A percentile compares a stretch with the other conserved stretches of the same genome.
These are phyloP conservation scores for Yarrowia galli DNA, from an alignment of 1,139 yeast genomes.

Conservation along the genomic window DNA sequence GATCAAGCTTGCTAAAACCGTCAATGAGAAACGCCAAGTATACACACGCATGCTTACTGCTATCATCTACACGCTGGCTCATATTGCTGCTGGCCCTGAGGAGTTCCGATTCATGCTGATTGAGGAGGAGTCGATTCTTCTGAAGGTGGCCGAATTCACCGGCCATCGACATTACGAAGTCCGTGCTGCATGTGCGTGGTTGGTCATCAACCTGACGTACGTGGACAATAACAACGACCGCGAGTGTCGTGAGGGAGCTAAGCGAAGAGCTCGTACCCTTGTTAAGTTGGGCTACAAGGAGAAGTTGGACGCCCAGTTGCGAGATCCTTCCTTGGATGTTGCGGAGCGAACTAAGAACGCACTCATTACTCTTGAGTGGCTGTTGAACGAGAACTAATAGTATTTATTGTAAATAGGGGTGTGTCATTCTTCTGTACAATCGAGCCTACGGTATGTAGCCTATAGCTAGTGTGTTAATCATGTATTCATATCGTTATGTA, in stretches of 20 bases:
- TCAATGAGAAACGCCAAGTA: slow-evolving; percentile 44
- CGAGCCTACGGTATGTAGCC: too few relatives aligned
- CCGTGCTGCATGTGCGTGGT: slow-evolving; percentile 66
- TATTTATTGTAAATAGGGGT: slow-evolving; percentile 25
- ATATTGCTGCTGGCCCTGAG: slow-evolving; percentile 64
- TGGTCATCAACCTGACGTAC: slow-evolving; percentile 66
- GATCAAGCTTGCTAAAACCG: slow-evolving; percentile 40
- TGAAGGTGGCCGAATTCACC: slow-evolving; percentile 51
- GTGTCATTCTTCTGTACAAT: neutral
- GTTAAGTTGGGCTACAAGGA: slow-evolving; percentile 55
- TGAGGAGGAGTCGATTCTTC: slow-evolving; percentile 54
- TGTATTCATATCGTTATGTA: neutral
- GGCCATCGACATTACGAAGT: slow-evolving; percentile 54
- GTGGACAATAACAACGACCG: slow-evolving; percentile 49
- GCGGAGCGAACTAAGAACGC: slow-evolving; percentile 60
- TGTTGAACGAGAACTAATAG: slow-evolving; percentile 35
- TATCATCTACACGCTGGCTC: slow-evolving; percentile 62
- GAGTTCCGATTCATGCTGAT: slow-evolving; percentile 57
- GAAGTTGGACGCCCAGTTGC: slow-evolving; percentile 49
- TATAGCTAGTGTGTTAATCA: neutral
- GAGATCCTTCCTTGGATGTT: slow-evolving; percentile 55
- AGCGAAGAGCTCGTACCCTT: slow-evolving; percentile 46
- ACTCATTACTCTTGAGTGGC: slow-evolving; percentile 50
- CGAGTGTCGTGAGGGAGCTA: slow-evolving; percentile 44
- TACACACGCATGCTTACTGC: slow-evolving; percentile 56